These are phyloP conservation scores for Penicillium macrosclerotiorum DNA, from an alignment of 495 filamentous ascomycete species.

Conservation along the genomic window DNA sequence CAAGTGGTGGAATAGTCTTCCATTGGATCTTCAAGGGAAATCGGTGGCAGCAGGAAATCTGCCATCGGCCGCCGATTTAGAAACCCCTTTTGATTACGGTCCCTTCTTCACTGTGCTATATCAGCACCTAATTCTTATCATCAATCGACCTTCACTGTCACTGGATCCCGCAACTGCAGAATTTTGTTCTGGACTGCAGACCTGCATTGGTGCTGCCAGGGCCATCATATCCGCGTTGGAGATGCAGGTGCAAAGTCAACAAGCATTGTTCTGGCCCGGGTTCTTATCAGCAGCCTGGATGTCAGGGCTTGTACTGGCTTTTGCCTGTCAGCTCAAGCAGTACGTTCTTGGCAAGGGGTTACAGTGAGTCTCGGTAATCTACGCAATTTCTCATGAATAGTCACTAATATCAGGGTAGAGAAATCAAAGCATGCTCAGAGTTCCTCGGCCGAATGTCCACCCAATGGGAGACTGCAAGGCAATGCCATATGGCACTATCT, in stretches of 20 bases:
- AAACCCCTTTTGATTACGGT: conserved; percentile 34
- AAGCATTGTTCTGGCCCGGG: conserved; percentile 42
- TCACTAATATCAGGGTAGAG: conserved; percentile 21
- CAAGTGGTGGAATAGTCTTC: conserved; percentile 46
- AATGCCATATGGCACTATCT: conserved; percentile 34
- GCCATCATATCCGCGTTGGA: conserved; percentile 35
- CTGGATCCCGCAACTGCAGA: conserved; percentile 32
- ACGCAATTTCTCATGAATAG: background rate
- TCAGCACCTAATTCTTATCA: conserved; percentile 66
- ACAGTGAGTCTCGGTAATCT: conserved; percentile 22
- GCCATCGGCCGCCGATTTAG: conserved; percentile 5
- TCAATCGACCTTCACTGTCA: conserved; percentile 48
- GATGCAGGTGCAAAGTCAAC: conserved; percentile 25
- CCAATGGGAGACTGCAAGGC: conserved; percentile 43
- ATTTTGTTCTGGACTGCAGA: conserved; percentile 41
- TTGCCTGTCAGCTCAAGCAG: conserved; percentile 41
- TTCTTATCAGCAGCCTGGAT: conserved; percentile 43
- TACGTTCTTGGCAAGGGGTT: conserved; percentile 35
- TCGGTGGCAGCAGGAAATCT: background rate
- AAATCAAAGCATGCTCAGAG: conserved; percentile 32
- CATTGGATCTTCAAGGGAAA: conserved; percentile 27
- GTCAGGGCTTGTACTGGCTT: conserved; percentile 40
- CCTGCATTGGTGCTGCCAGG: conserved; percentile 39
- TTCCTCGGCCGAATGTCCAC: conserved; percentile 34
- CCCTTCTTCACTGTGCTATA: conserved; percentile 59